phyloP scores from a whole-genome alignment of 2,329 filamentous ascomycete species.

The Exophiala calicioides region DNA sequence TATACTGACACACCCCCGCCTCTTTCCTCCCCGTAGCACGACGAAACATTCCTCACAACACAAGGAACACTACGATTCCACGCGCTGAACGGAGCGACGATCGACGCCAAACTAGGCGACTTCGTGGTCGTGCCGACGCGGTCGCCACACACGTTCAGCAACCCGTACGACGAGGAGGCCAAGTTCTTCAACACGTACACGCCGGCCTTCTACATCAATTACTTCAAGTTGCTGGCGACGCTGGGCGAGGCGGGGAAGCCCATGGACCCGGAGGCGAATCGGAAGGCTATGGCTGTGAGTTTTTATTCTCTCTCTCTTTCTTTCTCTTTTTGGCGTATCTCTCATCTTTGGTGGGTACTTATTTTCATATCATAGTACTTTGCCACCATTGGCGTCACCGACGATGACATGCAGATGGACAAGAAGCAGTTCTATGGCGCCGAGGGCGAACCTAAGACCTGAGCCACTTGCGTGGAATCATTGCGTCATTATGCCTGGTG shows the following conservation, averaged over 20 bases:
- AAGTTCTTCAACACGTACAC: constrained; percentile 61
- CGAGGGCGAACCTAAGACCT: constrained; percentile 8
- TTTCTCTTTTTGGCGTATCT: not conserved
- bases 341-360: too few relatives aligned
- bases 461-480: not conserved
- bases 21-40: constrained; percentile 57
- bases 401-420: constrained; percentile 31
- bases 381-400: constrained; percentile 30
- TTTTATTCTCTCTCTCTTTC: not conserved
- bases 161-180: constrained; percentile 56
- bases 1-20: not conserved
- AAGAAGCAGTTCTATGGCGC: constrained; percentile 23
- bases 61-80: constrained; percentile 31
- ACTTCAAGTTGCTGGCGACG: constrained; percentile 55
- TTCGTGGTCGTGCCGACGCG: constrained; percentile 58
- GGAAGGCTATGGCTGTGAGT: constrained; percentile 31
- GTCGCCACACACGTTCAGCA: constrained; percentile 58
- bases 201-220: constrained; percentile 59
- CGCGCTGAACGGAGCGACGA: constrained; percentile 26
- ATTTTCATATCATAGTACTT: constrained; percentile 22
- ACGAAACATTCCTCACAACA: constrained; percentile 59
- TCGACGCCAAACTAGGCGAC: constrained; percentile 39
- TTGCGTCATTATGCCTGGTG: too few relatives aligned
- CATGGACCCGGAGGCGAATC: constrained; percentile 30
- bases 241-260: constrained; percentile 46